Evolutionary conservation across 148 eudicot species (phyloP).

Genomic region (Beta vulgaris): DNA sequence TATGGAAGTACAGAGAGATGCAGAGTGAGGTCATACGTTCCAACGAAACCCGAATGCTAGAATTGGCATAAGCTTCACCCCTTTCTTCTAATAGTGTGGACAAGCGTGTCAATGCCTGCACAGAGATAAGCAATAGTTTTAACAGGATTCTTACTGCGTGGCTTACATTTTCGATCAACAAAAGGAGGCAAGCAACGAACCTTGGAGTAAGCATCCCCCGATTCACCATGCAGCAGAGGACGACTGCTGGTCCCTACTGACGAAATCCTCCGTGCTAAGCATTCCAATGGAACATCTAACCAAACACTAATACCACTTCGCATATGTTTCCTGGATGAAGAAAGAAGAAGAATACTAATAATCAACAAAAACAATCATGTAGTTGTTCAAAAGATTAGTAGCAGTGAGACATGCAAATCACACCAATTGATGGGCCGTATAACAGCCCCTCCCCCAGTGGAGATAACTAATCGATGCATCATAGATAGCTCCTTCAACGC

Average conservation of each 20-base stretch:
- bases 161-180: not conserved
- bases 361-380: not conserved
- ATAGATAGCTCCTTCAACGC: constrained; percentile 59
- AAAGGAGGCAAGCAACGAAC: constrained; percentile 33
- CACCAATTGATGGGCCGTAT: constrained; percentile 86
- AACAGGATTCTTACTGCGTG: not conserved
- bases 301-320: constrained; percentile 78
- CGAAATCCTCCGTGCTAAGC: constrained; percentile 78
- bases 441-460: constrained; percentile 98
- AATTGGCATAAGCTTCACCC: constrained; percentile 70
- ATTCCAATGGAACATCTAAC: constrained; percentile 92
- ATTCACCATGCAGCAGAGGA: constrained; percentile 66
- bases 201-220: constrained; percentile 79
- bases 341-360: not conserved
- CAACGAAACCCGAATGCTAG: constrained; percentile 72
- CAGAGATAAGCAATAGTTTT: not conserved
- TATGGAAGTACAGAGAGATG: not conserved
- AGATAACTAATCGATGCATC: constrained; percentile 63
- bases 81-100: constrained; percentile 65
- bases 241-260: constrained; percentile 80
- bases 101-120: constrained; percentile 64
- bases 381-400: not conserved
- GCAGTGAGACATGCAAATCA: not conserved
- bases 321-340: constrained; percentile 71
- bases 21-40: constrained; percentile 50